Evolutionary conservation across 257 asterid species (phyloP).

Genomic region (Solanum sitiens): DNA sequence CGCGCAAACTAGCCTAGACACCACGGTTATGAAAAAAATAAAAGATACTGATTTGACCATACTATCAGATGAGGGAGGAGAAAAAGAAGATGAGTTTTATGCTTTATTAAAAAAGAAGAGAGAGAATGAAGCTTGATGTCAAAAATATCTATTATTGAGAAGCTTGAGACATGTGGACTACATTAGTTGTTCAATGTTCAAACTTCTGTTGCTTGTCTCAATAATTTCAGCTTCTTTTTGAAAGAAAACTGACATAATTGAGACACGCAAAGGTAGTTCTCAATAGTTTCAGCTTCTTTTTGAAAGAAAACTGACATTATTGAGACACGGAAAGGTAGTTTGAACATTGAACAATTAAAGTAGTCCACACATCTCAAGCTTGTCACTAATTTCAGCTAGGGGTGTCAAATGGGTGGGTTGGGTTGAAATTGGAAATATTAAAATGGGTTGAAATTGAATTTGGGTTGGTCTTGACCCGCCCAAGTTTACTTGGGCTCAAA

Average conservation of each 20-base stretch:
- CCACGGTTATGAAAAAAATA: not conserved
- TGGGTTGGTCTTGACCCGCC: no score
- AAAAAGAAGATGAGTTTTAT: not conserved
- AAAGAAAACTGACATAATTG: not conserved
- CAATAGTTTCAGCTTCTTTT: not conserved
- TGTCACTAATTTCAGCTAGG: not conserved
- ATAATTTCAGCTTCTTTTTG: not conserved
- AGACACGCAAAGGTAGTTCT: not conserved
- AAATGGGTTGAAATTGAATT: no score
- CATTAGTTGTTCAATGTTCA: not conserved
- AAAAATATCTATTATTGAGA: not conserved
- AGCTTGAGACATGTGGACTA: not conserved
- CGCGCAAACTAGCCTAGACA: not conserved
- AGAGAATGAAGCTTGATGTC: not conserved
- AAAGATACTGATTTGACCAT: not conserved
- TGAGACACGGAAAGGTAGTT: not conserved
- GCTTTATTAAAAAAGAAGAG: not conserved
- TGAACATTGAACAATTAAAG: not conserved
- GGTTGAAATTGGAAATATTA: no score
- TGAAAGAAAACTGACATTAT: not conserved
- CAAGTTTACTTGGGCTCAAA: no score
- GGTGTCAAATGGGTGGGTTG: no score
- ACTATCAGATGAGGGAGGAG: not conserved
- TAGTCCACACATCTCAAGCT: not conserved
- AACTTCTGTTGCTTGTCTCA: not conserved